Evolutionary conservation across 805 yeast genomes (phyloP), one percentile per base, ranked within the genome.

Genomic region (Wickerhamiella shivajii): DNA sequence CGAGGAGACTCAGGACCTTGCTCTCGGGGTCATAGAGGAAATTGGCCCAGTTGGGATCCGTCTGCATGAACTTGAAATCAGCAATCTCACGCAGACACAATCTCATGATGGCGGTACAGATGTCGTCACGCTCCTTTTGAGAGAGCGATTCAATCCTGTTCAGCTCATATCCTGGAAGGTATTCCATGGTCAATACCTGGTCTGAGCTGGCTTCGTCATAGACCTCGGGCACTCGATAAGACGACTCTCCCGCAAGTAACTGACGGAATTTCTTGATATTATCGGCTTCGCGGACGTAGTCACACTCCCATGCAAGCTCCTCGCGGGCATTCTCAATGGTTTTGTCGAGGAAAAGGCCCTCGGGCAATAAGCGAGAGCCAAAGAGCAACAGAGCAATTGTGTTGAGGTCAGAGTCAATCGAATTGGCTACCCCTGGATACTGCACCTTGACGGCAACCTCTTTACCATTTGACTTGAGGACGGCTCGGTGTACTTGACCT

Each of bases 1-100:
- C 98, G 34, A 90, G 61, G 36, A 90, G 62, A 55, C 87, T 96
- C 37, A 90, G 71, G 53, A 77, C 73, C 17, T 68, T 57, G 2
- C 84, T 72, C n/a, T 60, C 45, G 21, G 63, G 63, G 50, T 90
- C 84, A 60, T 79, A 84, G 39, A 90, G 58, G 59, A 90, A 90
- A 55, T 90, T 90, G 28, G 98, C 96, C 98, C 98, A 90, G 55
- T 90, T 90, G 33, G 98, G 98, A 59, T 90, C 98, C 1, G 97
- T 87, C 59, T 90, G 98, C 98, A 90, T 90, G 59, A 77, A 87
- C 48, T 68, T 69, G 60, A 77, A 85, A 45, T 69, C 61, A 10
- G 84, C 80, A 53, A 90, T 79, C 57, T 90, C 98, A 44, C 68
- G 63, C 30, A 90, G 60, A 50, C 95, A 84, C 26, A 90, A 63